Base-by-base conservation (phyloP, 73 alveolate species). In the Diophrys sp. region DNA sequence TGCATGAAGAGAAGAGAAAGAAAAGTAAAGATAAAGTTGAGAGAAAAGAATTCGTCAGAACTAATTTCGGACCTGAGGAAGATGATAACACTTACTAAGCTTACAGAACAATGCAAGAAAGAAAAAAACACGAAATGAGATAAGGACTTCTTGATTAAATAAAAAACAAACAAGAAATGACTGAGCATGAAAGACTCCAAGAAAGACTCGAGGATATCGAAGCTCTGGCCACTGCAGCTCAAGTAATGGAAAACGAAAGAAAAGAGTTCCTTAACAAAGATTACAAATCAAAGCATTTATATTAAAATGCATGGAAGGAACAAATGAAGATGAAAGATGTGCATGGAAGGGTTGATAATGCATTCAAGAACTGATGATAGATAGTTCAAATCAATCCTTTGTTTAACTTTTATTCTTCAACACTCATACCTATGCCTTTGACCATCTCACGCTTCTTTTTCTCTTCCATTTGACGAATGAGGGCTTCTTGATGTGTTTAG, bases 41-140 rank as follows among this genome's bases (percentile, higher is more conserved):
- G 1, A 54, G 30, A 2, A 77, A 77, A 30, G 85, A 77, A 29
- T 25, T 54, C 1, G 67, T 66, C 57, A 57, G 71, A 54, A 77
- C 85, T 23, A 77, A 77, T 34, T 77, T 66, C 32, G 85, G 85
- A 11, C 78, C 85, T 27, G 85, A 77, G 14, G 78, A 66, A 53
- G 71, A 77, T 34, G 78, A 77, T 29, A n/a, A 26, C 24, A 77
- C 71, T 0, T 8, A 54, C 56, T 29, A 77, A 27, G 67, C 23
- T 29, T 67, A 66, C 33, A 56, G 25, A 23, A 54, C 57, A 23
- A 34, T 31, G 23, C 5, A 11, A 1, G 33, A n/a, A 26, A 33
- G 27, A 31, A 56, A 54, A 23, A 56, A 32, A 8, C 1, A 8
- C 23, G 71, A 56, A 23, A 31, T 75, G 67, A 54, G 34, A 31